Evolutionary conservation across 257 asterid species (phyloP), one percentile per base, ranked within the genome.

Genomic region (Nicotiana undulata): DNA sequence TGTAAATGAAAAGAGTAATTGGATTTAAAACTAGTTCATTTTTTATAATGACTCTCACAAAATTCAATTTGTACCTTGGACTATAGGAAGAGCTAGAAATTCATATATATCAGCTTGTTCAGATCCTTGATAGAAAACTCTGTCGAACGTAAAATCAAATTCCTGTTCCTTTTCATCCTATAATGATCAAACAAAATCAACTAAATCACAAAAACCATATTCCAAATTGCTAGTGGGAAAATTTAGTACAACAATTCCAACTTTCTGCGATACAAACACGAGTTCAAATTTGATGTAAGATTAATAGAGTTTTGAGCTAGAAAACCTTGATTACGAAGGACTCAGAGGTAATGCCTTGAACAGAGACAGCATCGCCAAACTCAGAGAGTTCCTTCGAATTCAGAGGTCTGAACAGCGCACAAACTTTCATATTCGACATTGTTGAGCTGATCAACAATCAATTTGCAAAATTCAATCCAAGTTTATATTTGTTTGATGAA

Each of bases 141-240:
- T 87, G 79, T 93, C 97, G 24, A 93, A 92, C 79, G 68, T 87
- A 79, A 93, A 92, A 75, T 90, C 91, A 12, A 80, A 79, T 80
- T 93, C 97, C 81, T 91, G 97, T 79, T 90, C 93, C 87, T 93
- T 93, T 76, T 91, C 96, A 79, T 91, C 97, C 98, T 93, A 77
- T 64, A 80, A 85, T 52, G 59, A 24, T 61, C 22, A 17, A 10
- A 70, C 59, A 76, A 29, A 79, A 79, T 44, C 44, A 67, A 74
- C 74, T 0, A 72, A 46, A 11, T 46, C 65, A 72, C 61, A 40
- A 4, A 44, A 59, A 46, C 37, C 63, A 4, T 22, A 76, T 51
- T 49, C 67, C 2, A 37, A 74, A 18, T 46, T 40, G 77, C 77
- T 44, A 52, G 75, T 68, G 32, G 18, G 12, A 68, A 40, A 18